Base-by-base conservation (phyloP, 2,329 filamentous ascomycete genomes). In the Exophiala lecanii-corni region DNA sequence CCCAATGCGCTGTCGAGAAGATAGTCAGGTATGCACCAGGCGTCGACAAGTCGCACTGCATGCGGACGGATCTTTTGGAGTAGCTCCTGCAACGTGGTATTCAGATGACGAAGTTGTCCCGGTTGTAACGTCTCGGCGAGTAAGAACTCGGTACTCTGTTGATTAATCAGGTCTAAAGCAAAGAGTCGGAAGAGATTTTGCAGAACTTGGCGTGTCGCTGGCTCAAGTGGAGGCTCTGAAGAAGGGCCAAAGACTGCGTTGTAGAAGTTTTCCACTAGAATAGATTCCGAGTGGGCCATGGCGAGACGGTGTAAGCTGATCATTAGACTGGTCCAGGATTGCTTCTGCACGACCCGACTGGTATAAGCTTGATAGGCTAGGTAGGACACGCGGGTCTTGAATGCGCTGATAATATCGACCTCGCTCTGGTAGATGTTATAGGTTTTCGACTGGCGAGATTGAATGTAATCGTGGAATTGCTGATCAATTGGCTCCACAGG, bases 261-360 rank as follows among this genome's bases (percentile, higher is more conserved):
- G 66, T 91, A 86, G 67, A 88, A 88, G 69, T 81, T 84, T 71
- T 84, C 86, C 49, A 87, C 82, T 0, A 87, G 75, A 52, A 86
- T 73, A 62, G 86, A 87, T 63, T 89, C 82, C 0, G 81, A 82
- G 61, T 86, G 82, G 0, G 84, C 83, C 5, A 82, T 85, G 43
- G 75, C 81, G 5, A 88, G 75, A 32, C 82, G 79, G 75, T 82
- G 86, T 65, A 89, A 87, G 64, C 86, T 81, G 9, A 88, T 79
- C 15, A 89, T 73, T 4, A 88, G 72, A 49, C 78, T 81, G 66
- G 87, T 89, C 84, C 82, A 89, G 0, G 81, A 74, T 57, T 78
- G 77, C 71, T 86, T 86, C 61, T 86, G 79, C 49, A 78, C 76
- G 56, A 87, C 83, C 32, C 84, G 74, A 64, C 84, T 81, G 64